Conservation (phyloP, 768 basidiomycete species). For the Boletus subcaerulescens region DNA sequence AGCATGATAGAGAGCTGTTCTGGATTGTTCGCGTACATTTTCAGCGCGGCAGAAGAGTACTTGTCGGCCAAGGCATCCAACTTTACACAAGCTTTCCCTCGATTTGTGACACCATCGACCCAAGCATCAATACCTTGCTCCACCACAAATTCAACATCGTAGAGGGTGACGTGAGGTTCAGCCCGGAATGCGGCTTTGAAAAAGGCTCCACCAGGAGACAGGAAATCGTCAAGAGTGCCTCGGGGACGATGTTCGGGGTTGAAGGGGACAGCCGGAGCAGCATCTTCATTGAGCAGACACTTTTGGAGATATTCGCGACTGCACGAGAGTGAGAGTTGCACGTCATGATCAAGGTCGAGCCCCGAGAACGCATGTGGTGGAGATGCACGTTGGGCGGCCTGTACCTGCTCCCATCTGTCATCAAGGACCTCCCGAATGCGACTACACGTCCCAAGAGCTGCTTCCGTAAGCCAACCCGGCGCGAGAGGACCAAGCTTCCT, state of each 20-base stretch:
- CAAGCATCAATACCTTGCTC: conserved; percentile 32
- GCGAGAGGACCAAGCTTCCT: conserved; percentile 22
- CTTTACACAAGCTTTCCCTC: conserved; percentile 18
- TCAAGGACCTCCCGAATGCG: conserved; percentile 39
- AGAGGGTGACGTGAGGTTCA: conserved; percentile 22
- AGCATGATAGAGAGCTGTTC: conserved; percentile 38
- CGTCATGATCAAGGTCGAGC: conserved; percentile 31
- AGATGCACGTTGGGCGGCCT: conserved; percentile 20
- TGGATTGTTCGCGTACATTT: conserved; percentile 32
- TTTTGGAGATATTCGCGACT: conserved; percentile 29
- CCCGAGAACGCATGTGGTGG: not conserved
- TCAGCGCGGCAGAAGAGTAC: conserved; percentile 26
- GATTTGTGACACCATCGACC: conserved; percentile 22
- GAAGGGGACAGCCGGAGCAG: conserved; percentile 7
- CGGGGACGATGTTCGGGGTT: conserved; percentile 2
- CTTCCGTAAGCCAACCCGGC: conserved; percentile 33
- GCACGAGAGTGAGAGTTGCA: conserved; percentile 30
- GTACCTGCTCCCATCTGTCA: conserved; percentile 34
- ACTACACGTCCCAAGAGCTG: conserved; percentile 36
- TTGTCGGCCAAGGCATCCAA: conserved; percentile 24
- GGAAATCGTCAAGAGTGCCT: conserved; percentile 11
- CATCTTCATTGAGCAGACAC: conserved; percentile 2
- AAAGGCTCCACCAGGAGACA: conserved; percentile 4
- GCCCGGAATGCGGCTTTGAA: conserved; percentile 4
- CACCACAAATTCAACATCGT: conserved; percentile 39